Evolutionary conservation across 116 monocot species (phyloP).

Genomic region (Posidonia oceanica): DNA sequence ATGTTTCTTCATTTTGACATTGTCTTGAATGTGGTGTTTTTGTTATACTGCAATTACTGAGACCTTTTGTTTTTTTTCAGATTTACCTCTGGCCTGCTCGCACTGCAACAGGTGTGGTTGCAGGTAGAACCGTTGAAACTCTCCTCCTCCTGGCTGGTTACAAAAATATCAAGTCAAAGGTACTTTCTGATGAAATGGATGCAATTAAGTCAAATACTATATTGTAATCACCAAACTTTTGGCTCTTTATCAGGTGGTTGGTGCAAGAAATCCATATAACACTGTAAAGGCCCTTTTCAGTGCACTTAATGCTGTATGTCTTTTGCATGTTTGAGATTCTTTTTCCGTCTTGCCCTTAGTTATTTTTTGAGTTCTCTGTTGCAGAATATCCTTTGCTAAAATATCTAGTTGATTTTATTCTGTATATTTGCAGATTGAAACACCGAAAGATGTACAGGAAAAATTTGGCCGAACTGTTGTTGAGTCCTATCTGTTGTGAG

Average conservation of each 20-base stretch:
- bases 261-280: slow-evolving; percentile 84
- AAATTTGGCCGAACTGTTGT: slow-evolving; percentile 97
- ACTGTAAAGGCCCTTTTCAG: slow-evolving; percentile 85
- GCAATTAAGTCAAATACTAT: neutral
- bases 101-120: slow-evolving; percentile 73
- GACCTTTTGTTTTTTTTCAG: slow-evolving; percentile 17
- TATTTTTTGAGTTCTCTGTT: too few species aligned
- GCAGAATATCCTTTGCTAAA: neutral
- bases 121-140: slow-evolving; percentile 74
- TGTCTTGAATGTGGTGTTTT: neutral
- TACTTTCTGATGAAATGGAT: neutral
- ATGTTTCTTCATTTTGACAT: neutral
- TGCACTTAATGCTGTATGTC: slow-evolving; percentile 84
- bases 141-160: slow-evolving; percentile 84
- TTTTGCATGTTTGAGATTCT: slow-evolving; percentile 1
- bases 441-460: slow-evolving; percentile 92
- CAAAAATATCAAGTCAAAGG: slow-evolving; percentile 93
- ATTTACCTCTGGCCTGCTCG: slow-evolving; percentile 92
- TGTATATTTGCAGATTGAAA: slow-evolving; percentile 64
- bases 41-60: neutral
- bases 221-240: neutral
- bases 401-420: neutral
- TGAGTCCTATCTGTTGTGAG: slow-evolving; percentile 70
- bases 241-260: slow-evolving; percentile 44
- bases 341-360: neutral